Percentiles rank a stretch among this genome's conserved stretches.
These are phyloP conservation scores for Chenopodium quinoa DNA, from an alignment of 148 eudicot genomes.

Conservation along the genomic window DNA sequence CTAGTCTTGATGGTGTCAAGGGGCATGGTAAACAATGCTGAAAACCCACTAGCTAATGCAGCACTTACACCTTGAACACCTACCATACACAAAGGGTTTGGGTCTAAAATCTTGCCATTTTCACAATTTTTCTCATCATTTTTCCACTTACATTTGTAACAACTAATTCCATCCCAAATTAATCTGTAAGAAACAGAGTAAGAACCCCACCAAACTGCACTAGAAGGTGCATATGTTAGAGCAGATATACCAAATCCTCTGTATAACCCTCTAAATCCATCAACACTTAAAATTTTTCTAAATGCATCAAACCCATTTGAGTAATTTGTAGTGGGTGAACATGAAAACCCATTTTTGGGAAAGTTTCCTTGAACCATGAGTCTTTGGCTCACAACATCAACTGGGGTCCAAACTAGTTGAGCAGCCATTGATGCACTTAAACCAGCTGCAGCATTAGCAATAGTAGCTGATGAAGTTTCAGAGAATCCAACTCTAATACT, in stretches of 20 bases:
- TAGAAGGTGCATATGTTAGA: slow-evolving; percentile 62
- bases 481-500: slow-evolving; percentile 52
- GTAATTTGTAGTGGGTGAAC: slow-evolving; percentile 18
- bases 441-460: slow-evolving; percentile 74
- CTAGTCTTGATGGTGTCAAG: slow-evolving; percentile 67
- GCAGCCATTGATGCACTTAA: slow-evolving; percentile 81
- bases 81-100: slow-evolving; percentile 36
- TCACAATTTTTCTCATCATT: slow-evolving; percentile 26
- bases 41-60: slow-evolving; percentile 59
- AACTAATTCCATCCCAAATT: slow-evolving; percentile 57
- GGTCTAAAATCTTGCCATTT: slow-evolving; percentile 32
- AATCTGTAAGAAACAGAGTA: slow-evolving; percentile 55
- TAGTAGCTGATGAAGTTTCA: slow-evolving; percentile 47
- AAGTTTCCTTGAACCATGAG: slow-evolving; percentile 69
- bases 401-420: slow-evolving; percentile 94
- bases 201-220: slow-evolving; percentile 77
- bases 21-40: slow-evolving; percentile 68
- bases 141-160: slow-evolving; percentile 51
- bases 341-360: slow-evolving; percentile 24
- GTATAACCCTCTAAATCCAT: slow-evolving; percentile 66
- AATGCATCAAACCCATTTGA: slow-evolving; percentile 74
- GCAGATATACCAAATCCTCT: slow-evolving; percentile 81
- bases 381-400: slow-evolving; percentile 90
- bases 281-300: slow-evolving; percentile 52
- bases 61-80: slow-evolving; percentile 71